Percentiles rank a stretch among this genome's conserved stretches.
phyloP scores from a whole-genome alignment of 257 asterid genomes.

The Gentiana dahurica region DNA sequence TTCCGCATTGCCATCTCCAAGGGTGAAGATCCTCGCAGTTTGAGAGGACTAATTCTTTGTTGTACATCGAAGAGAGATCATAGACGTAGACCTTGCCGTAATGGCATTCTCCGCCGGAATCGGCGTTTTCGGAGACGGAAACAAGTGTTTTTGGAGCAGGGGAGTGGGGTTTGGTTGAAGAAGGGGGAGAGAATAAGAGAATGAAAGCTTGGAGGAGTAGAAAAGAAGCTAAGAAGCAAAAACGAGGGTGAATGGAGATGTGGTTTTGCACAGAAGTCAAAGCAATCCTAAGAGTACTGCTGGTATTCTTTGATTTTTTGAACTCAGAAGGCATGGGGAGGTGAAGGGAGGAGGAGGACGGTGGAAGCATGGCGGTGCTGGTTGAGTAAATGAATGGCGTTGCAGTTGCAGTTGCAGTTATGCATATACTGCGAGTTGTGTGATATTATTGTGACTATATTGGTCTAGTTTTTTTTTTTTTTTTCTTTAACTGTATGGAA shows the following conservation, averaged over 20 bases:
- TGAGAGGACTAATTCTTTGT: slow-evolving; percentile 33
- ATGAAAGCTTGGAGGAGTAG: slow-evolving; percentile 46
- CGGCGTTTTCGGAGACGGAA: not conserved
- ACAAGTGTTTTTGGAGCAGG: slow-evolving; percentile 2
- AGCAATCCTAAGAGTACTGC: slow-evolving; percentile 22
- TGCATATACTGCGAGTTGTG: too few species aligned
- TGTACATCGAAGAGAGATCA: slow-evolving; percentile 54
- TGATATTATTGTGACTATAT: too few species aligned
- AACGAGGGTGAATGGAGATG: slow-evolving; percentile 42
- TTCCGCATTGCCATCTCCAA: slow-evolving; percentile 93
- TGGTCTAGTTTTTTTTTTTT: too few species aligned
- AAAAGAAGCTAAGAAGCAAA: slow-evolving; percentile 44
- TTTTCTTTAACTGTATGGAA: too few species aligned
- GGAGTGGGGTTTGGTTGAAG: slow-evolving; percentile 12
- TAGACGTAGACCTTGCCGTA: slow-evolving; percentile 70
- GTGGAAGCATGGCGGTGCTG: slow-evolving; percentile 9
- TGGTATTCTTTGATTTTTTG: slow-evolving; percentile 21
- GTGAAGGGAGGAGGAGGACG: slow-evolving; percentile 1
- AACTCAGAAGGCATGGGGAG: not conserved
- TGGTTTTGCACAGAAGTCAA: slow-evolving; percentile 28
- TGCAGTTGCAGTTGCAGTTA: too few species aligned
- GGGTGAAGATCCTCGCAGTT: slow-evolving; percentile 63
- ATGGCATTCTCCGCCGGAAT: slow-evolving; percentile 38
- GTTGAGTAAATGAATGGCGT: not conserved
- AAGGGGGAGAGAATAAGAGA: slow-evolving; percentile 30